phyloP scores from a whole-genome alignment of 2,329 filamentous ascomycete species.

The Xylaria sp. region DNA sequence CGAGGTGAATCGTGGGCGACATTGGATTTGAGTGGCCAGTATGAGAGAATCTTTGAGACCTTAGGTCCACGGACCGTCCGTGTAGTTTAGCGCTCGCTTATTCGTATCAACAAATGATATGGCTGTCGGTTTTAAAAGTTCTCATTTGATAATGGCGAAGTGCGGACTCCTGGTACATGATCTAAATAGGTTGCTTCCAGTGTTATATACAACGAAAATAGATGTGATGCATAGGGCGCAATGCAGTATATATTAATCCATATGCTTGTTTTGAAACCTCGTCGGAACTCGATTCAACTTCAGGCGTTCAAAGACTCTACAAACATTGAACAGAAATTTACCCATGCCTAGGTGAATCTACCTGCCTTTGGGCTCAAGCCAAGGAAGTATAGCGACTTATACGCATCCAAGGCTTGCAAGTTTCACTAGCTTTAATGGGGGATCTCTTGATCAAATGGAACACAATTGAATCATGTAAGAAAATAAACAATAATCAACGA shows the following conservation, averaged over 20 bases:
- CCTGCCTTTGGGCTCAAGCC: no score
- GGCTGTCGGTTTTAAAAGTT: neutral
- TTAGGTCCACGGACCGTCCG: slow-evolving; percentile 36
- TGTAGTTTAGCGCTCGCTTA: slow-evolving; percentile 26
- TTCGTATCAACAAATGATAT: neutral
- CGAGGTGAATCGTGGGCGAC: slow-evolving; percentile 38
- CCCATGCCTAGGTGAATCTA: no score
- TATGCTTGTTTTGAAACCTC: neutral
- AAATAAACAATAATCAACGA: no score
- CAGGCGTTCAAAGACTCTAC: no score
- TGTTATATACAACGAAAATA: neutral
- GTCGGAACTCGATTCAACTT: neutral
- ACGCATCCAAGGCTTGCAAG: no score
- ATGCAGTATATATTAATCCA: neutral
- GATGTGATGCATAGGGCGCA: neutral
- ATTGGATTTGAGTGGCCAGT: slow-evolving; percentile 32
- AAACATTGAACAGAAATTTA: no score
- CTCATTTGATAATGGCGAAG: neutral
- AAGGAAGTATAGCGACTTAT: no score
- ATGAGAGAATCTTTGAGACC: slow-evolving; percentile 39
- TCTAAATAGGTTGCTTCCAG: neutral
- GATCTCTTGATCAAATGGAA: no score
- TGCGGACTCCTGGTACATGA: neutral
- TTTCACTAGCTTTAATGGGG: no score
- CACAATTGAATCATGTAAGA: no score